Evolutionary conservation across 2,329 filamentous ascomycete genomes (phyloP), one percentile per base, ranked within the genome.

Genomic region (Aspergillus neotritici): DNA sequence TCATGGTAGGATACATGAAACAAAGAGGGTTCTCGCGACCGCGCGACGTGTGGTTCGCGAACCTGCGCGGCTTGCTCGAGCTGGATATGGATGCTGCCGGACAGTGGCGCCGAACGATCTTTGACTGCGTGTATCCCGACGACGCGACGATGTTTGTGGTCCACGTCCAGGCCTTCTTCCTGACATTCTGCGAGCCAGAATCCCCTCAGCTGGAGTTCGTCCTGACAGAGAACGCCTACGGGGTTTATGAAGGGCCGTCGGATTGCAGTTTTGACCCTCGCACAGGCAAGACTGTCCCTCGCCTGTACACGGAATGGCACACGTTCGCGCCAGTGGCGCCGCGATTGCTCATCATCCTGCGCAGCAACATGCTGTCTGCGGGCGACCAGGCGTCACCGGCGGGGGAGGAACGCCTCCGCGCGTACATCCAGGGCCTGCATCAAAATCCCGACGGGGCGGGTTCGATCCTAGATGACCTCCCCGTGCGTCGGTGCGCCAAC

Each of bases 31-130:
- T 60, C 29, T 38, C 45, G 21, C 49, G 40, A 28, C 63, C 65
- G 4, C 51, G 57, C 4, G 61, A 66, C 38, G 61, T 68, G 7
- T 67, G 63, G 63, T 55, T 64, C 15, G 31, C 62, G 15, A 67
- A 65, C 41, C 47, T 67, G 4, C 50, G 50, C 12, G 45, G 45
- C 4, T 61, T 68, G 8, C 34, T 65, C 16, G 57, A 65, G 21
- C 34, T 63, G 7, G 30, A 58, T n/a, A 60, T 63, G 53, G 53
- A 63, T 50, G 21, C 46, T 7, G 37, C 50, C 6, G 37, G 37
- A 9, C 35, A 52, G 12, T 66, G 63, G 64, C 50, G 51, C n/a
- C n/a, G 40, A 4, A 35, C 52, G 30, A 46, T 67, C 4, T 12
- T 30, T 29, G 41, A 56, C n/a, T 38, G 43, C 3, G 56, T 57